Base-by-base conservation (phyloP, 1,139 yeast species). In the Magnusiomyces fungicola region DNA sequence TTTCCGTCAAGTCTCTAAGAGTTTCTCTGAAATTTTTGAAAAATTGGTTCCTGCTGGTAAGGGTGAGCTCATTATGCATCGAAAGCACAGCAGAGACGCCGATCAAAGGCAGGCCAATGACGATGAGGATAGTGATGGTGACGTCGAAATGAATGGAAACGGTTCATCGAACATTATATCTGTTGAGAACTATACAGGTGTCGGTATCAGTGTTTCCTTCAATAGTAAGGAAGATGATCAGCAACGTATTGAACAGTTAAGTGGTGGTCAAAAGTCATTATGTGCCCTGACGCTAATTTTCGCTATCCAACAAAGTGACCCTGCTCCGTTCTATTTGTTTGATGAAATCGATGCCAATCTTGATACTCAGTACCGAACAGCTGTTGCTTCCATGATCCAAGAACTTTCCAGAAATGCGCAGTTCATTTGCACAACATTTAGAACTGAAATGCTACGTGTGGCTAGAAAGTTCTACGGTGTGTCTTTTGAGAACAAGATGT, bases 301-400 rank as follows among this genome's bases (percentile, higher is more conserved):
- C 54, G 97, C 98, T 3, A 88, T 92, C 55, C 98, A 92, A 69
- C 80, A 78, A 63, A 87, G 95, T 58, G 97, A 92, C 59, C 97
- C 97, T 9, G 97, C 97, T 1, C 97, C 98, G 46, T 92, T 92
- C 65, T 92, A 92, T 63, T 69, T 92, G 49, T 89, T 92, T 67
- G 98, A 92, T 66, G 98, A 92, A 70, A 84, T 92, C 53, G 98
- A 92, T 69, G 97, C 97, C 7, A 92, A 92, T 58, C 73, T 92
- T 54, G 99, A 92, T 68, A 80, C 95, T 1, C 96, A 88, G 62
- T 90, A 90, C 64, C 78, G 98, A 59, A 79, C 87, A 0, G 81
- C 96, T 0, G 96, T 92, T 18, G 96, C 98, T 0, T 69, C 75
- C 34, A 72, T 87, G 74, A 82, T 92, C 53, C 73, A 79, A 52